Percentiles rank a stretch among this genome's conserved stretches.
phyloP scores from a whole-genome alignment of 1,284 basidiomycete genomes.

The Ustilago cynodontis region DNA sequence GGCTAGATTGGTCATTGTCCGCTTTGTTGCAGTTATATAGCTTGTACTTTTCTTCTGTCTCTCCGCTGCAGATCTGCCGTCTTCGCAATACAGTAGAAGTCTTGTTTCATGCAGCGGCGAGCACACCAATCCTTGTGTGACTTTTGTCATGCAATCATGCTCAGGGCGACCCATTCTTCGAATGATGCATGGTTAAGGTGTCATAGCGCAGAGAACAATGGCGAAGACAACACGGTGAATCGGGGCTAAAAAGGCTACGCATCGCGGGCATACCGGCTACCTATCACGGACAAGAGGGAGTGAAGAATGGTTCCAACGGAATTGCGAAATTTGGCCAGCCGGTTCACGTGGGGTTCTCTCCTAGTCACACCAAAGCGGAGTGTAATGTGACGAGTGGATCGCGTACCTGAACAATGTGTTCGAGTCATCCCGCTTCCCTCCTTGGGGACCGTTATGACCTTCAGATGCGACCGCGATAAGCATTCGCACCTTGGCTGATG shows the following conservation, averaged over 20 bases:
- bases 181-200: not conserved
- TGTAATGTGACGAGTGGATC: not conserved
- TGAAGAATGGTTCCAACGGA: not conserved
- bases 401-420: not conserved
- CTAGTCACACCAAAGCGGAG: not conserved
- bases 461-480: not conserved
- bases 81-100: too few relatives aligned
- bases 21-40: not conserved
- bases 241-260: not conserved
- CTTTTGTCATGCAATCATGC: not conserved
- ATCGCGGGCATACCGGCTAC: not conserved
- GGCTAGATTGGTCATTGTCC: conserved; percentile 11
- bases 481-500: too few relatives aligned
- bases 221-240: not conserved
- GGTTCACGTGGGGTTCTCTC: too few relatives aligned
- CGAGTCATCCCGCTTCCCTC: not conserved
- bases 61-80: too few relatives aligned
- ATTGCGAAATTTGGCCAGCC: conserved; percentile 5
- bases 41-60: too few relatives aligned
- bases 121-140: not conserved
- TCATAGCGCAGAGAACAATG: not conserved
- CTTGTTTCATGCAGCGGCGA: not conserved
- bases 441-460: not conserved
- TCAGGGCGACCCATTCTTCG: not conserved
- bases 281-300: not conserved